phyloP scores from a whole-genome alignment of 176 grass and related monocot species.

The Eleusine coracana region DNA sequence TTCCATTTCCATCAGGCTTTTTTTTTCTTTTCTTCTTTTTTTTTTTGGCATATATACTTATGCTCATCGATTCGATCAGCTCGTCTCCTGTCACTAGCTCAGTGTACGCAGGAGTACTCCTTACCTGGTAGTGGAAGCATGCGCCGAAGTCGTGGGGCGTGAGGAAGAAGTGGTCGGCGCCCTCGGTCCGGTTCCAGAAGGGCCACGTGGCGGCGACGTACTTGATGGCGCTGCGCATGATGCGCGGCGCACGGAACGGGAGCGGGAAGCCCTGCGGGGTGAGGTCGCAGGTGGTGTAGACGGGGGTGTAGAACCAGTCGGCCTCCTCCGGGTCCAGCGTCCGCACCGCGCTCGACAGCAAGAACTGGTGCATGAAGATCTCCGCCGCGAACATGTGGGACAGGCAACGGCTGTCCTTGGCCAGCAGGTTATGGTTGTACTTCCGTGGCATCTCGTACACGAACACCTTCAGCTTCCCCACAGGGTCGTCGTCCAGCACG shows the following conservation, averaged over 20 bases:
- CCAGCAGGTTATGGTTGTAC: constrained; percentile 61
- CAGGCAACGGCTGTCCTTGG: constrained; percentile 61
- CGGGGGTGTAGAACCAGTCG: constrained; percentile 70
- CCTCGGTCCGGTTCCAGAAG: constrained; percentile 67
- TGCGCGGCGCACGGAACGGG: constrained; percentile 62
- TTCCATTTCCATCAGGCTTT: too few species aligned
- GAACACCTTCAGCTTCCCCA: constrained; percentile 71
- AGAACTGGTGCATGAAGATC: constrained; percentile 77
- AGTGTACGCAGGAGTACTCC: too few species aligned
- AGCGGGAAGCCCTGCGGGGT: constrained; percentile 60
- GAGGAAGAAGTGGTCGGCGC: constrained; percentile 59
- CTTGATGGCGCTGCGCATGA: constrained; percentile 65
- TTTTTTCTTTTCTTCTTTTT: too few species aligned
- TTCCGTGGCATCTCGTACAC: constrained; percentile 66
- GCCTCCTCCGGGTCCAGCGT: constrained; percentile 57
- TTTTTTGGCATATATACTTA: too few species aligned
- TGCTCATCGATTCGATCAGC: neutral
- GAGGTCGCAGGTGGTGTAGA: constrained; percentile 67
- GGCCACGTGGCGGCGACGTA: constrained; percentile 55
- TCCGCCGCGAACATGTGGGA: constrained; percentile 72
- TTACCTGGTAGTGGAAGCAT: constrained; percentile 63
- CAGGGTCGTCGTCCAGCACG: constrained; percentile 58
- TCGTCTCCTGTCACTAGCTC: too few species aligned
- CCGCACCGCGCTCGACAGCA: constrained; percentile 59
- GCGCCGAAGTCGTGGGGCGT: constrained; percentile 64